Evolutionary conservation across 441 rosid species (phyloP).

Genomic region (Pelargonium exstipulatum): DNA sequence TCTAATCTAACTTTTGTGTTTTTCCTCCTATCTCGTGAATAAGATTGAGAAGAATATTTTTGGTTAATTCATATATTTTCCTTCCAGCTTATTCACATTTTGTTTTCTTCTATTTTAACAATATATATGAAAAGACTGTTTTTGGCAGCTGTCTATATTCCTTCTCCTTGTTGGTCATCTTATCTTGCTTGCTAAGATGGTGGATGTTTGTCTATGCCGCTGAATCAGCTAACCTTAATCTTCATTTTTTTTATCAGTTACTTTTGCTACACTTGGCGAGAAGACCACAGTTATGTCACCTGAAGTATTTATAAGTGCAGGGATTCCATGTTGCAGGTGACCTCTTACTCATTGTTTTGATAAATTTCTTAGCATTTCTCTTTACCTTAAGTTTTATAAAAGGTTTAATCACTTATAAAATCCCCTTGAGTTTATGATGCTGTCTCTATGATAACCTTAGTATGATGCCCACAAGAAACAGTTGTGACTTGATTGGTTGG

Average conservation of each 20-base stretch:
- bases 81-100: too few relatives aligned
- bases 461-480: constrained; percentile 1
- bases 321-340: constrained; percentile 97
- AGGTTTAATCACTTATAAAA: constrained; percentile 3
- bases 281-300: constrained; percentile 98
- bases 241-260: constrained; percentile 46
- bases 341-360: constrained; percentile 25
- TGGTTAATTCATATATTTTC: too few relatives aligned
- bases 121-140: background rate
- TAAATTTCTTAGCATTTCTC: constrained; percentile 11
- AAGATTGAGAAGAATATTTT: too few relatives aligned
- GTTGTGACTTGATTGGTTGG: background rate
- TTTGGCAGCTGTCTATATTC: background rate
- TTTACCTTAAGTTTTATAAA: constrained; percentile 13
- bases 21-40: too few relatives aligned
- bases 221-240: constrained; percentile 20
- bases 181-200: background rate
- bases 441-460: constrained; percentile 6
- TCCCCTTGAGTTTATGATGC: constrained; percentile 5
- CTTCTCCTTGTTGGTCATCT: background rate
- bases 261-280: constrained; percentile 87
- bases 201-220: constrained; percentile 10
- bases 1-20: too few relatives aligned
- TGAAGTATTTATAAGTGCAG: constrained; percentile 81
- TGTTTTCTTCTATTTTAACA: background rate